A percentile compares a stretch with the other conserved stretches of the same genome.
These are phyloP conservation scores for Tylopilus sp. DNA, from an alignment of 1,284 basidiomycete species.

Conservation along the genomic window DNA sequence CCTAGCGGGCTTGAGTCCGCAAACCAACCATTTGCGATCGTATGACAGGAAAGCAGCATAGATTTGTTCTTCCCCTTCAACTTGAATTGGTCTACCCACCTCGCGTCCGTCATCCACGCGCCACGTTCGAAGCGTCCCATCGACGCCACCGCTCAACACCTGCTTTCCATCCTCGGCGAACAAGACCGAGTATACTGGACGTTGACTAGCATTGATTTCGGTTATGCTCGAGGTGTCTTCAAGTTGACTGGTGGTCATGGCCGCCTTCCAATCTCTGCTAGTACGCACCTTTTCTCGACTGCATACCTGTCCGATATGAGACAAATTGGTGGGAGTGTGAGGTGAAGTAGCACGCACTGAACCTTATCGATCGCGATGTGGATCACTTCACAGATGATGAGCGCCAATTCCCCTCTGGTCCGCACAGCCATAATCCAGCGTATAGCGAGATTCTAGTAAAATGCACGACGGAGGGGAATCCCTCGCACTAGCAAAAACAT, in stretches of 20 bases:
- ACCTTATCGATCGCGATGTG: not conserved
- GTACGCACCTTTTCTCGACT: not conserved
- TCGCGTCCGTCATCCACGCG: not conserved
- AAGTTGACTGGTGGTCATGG: not conserved
- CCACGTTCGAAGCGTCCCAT: slow-evolving; percentile 5
- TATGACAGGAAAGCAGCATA: not conserved
- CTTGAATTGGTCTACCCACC: not conserved
- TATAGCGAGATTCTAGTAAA: too few relatives aligned
- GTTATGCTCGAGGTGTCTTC: not conserved
- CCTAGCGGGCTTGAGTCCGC: not conserved
- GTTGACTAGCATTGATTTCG: slow-evolving; percentile 1
- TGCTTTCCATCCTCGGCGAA: slow-evolving; percentile 1
- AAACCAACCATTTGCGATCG: slow-evolving; percentile 2
- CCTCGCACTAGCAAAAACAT: too few relatives aligned
- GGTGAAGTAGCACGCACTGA: not conserved
- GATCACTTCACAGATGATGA: not conserved
- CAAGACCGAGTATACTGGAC: not conserved
- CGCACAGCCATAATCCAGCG: too few relatives aligned
- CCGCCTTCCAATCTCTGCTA: not conserved
- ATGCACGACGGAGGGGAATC: too few relatives aligned
- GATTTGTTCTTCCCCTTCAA: not conserved
- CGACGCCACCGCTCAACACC: not conserved
- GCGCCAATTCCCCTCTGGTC: too few relatives aligned
- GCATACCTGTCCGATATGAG: not conserved
- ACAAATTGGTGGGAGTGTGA: not conserved